These are phyloP conservation scores for Hymenoscyphus occultus DNA, from an alignment of 2,329 filamentous ascomycete species.

Conservation along the genomic window DNA sequence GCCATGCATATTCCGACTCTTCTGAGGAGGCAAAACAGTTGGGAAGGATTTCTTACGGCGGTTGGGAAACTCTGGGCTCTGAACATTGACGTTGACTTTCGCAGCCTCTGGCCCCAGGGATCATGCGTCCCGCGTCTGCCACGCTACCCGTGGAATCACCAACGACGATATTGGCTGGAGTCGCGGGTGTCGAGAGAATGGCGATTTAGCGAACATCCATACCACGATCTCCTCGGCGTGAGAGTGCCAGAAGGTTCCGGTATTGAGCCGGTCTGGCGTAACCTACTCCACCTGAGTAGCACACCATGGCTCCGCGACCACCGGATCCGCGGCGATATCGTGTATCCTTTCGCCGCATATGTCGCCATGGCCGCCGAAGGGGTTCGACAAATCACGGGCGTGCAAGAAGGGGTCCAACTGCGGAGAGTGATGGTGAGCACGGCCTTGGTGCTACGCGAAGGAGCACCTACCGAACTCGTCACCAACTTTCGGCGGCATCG, in stretches of 20 bases:
- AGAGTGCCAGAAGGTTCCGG: background rate
- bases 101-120: too few species aligned
- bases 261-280: slow-evolving; percentile 39
- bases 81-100: slow-evolving; percentile 6
- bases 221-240: slow-evolving; percentile 28
- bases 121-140: slow-evolving; percentile 38
- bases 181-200: slow-evolving; percentile 45
- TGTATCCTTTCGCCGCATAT: slow-evolving; percentile 46
- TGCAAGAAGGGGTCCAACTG: too few species aligned
- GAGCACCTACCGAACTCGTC: too few species aligned
- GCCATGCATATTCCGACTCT: too few species aligned
- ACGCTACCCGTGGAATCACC: slow-evolving; percentile 52
- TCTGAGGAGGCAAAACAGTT: too few species aligned
- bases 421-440: too few species aligned
- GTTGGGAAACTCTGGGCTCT: too few species aligned
- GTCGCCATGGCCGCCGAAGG: slow-evolving; percentile 31
- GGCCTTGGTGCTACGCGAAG: too few species aligned
- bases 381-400: slow-evolving; percentile 15
- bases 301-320: slow-evolving; percentile 53
- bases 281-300: slow-evolving; percentile 46
- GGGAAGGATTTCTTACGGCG: too few species aligned
- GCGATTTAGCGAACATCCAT: slow-evolving; percentile 43
- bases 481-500: too few species aligned
- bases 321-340: slow-evolving; percentile 44
- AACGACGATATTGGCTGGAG: slow-evolving; percentile 50